phyloP scores from a whole-genome alignment of 352 stramenopile genomes.

The Pilasporangium apinafurcum region DNA sequence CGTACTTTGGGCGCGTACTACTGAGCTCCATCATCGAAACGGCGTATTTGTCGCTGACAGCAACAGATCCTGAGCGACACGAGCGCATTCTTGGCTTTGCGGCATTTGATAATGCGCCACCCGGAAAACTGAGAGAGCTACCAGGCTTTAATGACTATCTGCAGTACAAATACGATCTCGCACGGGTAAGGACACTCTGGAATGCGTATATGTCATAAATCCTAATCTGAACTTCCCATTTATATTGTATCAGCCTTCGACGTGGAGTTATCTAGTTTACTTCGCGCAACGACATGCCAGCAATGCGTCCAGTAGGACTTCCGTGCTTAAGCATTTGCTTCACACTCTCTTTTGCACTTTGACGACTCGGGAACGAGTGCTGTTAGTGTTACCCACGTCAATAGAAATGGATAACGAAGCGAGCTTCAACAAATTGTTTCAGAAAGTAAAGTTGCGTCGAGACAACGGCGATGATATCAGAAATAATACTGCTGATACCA shows the following conservation, averaged over 20 bases:
- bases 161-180: constrained; percentile 42
- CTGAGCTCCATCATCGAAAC: constrained; percentile 66
- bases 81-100: constrained; percentile 63
- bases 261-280: constrained; percentile 49
- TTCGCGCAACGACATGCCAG: constrained; percentile 44
- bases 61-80: constrained; percentile 31
- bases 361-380: constrained; percentile 23
- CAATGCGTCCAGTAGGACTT: constrained; percentile 16
- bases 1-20: constrained; percentile 53
- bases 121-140: constrained; percentile 33
- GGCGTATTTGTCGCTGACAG: constrained; percentile 59
- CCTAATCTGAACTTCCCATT: not conserved
- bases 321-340: constrained; percentile 49
- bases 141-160: constrained; percentile 32
- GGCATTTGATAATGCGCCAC: constrained; percentile 43
- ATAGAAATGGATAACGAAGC: constrained; percentile 43
- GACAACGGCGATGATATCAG: too few relatives aligned
- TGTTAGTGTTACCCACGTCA: constrained; percentile 44
- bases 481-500: constrained; percentile 11
- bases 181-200: constrained; percentile 17
- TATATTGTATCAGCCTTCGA: constrained; percentile 14
- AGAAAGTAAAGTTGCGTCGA: constrained; percentile 16
- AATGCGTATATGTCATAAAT: too few relatives aligned
- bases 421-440: constrained; percentile 55
- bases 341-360: constrained; percentile 42